phyloP scores from a whole-genome alignment of 2,329 filamentous ascomycete genomes.

The Alternaria novae-zelandiae region DNA sequence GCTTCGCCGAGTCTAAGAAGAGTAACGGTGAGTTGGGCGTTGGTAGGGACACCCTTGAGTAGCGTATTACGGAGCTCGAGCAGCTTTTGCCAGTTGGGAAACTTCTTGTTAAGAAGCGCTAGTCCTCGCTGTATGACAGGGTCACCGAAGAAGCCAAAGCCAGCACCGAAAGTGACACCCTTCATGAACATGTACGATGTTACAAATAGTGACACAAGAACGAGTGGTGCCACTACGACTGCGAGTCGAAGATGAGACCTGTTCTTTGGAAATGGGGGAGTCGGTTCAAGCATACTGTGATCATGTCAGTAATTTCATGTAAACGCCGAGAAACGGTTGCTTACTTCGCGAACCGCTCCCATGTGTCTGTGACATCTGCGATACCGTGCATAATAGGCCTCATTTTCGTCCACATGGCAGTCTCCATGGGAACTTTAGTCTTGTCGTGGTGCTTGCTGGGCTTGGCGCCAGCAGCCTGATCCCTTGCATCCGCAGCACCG shows the following conservation, averaged over 20 bases:
- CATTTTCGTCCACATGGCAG: conserved; percentile 78
- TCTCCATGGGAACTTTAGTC: conserved; percentile 78
- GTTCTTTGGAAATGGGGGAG: conserved; percentile 55
- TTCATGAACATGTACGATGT: conserved; percentile 65
- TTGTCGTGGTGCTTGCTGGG: conserved; percentile 68
- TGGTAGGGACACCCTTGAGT: conserved; percentile 82
- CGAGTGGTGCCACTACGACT: conserved; percentile 52
- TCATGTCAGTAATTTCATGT: conserved; percentile 3
- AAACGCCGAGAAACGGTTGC: conserved; percentile 15
- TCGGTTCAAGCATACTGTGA: conserved; percentile 54
- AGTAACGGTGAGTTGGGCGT: conserved; percentile 82
- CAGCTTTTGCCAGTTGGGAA: conserved; percentile 77
- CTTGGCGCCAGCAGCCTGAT: conserved; percentile 59
- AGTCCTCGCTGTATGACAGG: conserved; percentile 70
- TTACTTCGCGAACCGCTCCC: conserved; percentile 68
- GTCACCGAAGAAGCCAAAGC: conserved; percentile 81
- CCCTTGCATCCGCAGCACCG: conserved; percentile 61
- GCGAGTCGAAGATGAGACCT: conserved; percentile 55
- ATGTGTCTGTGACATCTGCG: conserved; percentile 65
- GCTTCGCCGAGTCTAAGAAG: conserved; percentile 81
- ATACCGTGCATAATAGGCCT: conserved; percentile 73
- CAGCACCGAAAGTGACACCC: conserved; percentile 68
- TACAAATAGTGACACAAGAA: conserved; percentile 53
- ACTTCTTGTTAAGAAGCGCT: conserved; percentile 63
- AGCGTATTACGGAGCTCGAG: conserved; percentile 77